Evolutionary conservation across 495 filamentous ascomycete genomes (phyloP).

Genomic region (Chaetomium cochliodes): DNA sequence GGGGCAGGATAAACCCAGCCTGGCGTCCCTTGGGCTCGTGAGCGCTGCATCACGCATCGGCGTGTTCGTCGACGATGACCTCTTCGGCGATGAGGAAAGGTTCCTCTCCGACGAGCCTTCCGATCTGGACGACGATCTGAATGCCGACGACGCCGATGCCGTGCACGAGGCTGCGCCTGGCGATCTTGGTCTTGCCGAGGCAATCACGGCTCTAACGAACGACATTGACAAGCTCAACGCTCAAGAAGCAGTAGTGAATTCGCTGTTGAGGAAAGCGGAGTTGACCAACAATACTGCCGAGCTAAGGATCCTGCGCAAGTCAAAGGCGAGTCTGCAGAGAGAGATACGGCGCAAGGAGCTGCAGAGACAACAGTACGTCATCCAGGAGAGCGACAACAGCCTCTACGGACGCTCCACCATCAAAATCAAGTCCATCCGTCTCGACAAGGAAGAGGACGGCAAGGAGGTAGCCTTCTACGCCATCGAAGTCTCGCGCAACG

Average conservation of each 20-base stretch:
- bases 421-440: slow-evolving; percentile 86
- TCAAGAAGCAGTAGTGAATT: slow-evolving; percentile 89
- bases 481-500: slow-evolving; percentile 84
- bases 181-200: slow-evolving; percentile 89
- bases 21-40: slow-evolving; percentile 87
- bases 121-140: slow-evolving; percentile 62
- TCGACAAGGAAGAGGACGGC: slow-evolving; percentile 87
- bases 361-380: slow-evolving; percentile 93
- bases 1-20: slow-evolving; percentile 71
- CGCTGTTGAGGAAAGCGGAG: slow-evolving; percentile 89
- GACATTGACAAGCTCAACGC: slow-evolving; percentile 87
- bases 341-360: slow-evolving; percentile 93
- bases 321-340: slow-evolving; percentile 84
- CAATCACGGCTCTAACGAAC: slow-evolving; percentile 75
- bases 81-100: slow-evolving; percentile 88
- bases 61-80: slow-evolving; percentile 88
- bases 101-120: slow-evolving; percentile 83
- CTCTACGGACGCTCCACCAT: slow-evolving; percentile 88
- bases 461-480: slow-evolving; percentile 93
- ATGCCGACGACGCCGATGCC: slow-evolving; percentile 68
- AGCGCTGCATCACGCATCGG: slow-evolving; percentile 75
- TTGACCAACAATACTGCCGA: slow-evolving; percentile 95
- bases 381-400: slow-evolving; percentile 97
- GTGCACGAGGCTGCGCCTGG: slow-evolving; percentile 95
- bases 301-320: slow-evolving; percentile 87